These are phyloP conservation scores for Hortiboletus campestris DNA, from an alignment of 768 basidiomycete genomes.

Conservation along the genomic window DNA sequence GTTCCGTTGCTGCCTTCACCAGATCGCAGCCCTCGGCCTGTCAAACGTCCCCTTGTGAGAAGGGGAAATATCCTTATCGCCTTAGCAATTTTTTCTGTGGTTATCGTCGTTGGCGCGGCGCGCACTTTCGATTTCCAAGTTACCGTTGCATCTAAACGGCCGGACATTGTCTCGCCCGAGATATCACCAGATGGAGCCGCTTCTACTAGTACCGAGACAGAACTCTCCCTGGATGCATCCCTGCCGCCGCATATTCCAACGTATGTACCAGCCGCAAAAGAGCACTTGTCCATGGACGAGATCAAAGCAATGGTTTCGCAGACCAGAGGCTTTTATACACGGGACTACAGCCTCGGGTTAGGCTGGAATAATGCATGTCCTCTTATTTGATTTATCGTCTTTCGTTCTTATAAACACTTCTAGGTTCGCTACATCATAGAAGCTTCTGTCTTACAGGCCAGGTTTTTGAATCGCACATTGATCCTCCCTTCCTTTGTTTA, in stretches of 20 bases:
- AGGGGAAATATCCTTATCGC: constrained; percentile 9
- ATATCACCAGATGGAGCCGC: not conserved
- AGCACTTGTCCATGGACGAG: constrained; percentile 29
- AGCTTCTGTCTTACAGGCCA: constrained; percentile 38
- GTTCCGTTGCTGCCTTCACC: constrained; percentile 10
- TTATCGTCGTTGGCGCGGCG: constrained; percentile 9
- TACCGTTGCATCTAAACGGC: constrained; percentile 4
- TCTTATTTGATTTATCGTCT: not conserved
- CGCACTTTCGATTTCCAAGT: constrained; percentile 11
- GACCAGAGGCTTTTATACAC: constrained; percentile 40
- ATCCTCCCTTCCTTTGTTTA: constrained; percentile 43
- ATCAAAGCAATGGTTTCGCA: constrained; percentile 33
- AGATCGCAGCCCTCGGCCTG: not conserved
- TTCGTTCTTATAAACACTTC: not conserved
- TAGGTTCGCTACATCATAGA: constrained; percentile 48
- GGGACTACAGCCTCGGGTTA: constrained; percentile 44
- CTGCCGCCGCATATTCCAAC: not conserved
- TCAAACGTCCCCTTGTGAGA: constrained; percentile 6
- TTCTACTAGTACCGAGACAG: not conserved
- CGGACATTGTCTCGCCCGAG: not conserved
- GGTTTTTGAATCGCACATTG: constrained; percentile 39
- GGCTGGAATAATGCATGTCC: constrained; percentile 44
- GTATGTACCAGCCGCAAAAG: constrained; percentile 1
- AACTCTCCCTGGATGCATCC: not conserved
- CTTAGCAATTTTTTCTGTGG: constrained; percentile 1